A percentile compares a stretch with the other conserved stretches of the same genome.
phyloP scores from a whole-genome alignment of 2,329 filamentous ascomycete species.

The Thelonectria blattea region DNA sequence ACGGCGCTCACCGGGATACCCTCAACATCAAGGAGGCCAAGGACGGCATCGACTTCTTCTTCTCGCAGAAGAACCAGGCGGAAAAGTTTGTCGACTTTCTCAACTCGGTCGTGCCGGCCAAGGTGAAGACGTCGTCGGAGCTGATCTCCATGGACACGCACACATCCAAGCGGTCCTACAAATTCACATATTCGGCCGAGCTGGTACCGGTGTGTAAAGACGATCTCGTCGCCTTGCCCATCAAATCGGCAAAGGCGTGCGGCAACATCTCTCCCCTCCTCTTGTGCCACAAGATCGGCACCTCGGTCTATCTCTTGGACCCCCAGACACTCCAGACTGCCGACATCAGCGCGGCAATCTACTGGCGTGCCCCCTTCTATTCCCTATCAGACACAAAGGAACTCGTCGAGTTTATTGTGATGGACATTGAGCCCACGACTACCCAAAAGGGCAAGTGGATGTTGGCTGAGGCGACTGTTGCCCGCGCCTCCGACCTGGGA shows the following conservation, averaged over 20 bases:
- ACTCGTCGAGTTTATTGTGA: slow-evolving; percentile 89
- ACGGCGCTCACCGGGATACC: slow-evolving; percentile 87
- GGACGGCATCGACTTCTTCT: slow-evolving; percentile 97
- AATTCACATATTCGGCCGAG: slow-evolving; percentile 90
- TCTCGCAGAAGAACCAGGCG: slow-evolving; percentile 85
- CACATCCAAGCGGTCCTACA: slow-evolving; percentile 89
- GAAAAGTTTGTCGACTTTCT: slow-evolving; percentile 93
- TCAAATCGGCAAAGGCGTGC: slow-evolving; percentile 83
- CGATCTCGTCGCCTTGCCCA: slow-evolving; percentile 90
- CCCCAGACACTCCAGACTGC: slow-evolving; percentile 89
- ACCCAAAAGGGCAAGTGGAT: slow-evolving; percentile 80
- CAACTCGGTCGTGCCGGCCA: slow-evolving; percentile 78
- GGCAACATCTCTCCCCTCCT: slow-evolving; percentile 89
- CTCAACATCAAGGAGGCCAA: slow-evolving; percentile 98
- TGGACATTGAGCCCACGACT: slow-evolving; percentile 87
- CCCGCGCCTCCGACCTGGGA: slow-evolving; percentile 84
- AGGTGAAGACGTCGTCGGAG: slow-evolving; percentile 78
- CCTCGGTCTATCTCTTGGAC: slow-evolving; percentile 87
- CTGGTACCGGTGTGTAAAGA: slow-evolving; percentile 97
- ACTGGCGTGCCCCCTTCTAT: slow-evolving; percentile 89
- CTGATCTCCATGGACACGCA: slow-evolving; percentile 93
- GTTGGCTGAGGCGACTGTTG: slow-evolving; percentile 87
- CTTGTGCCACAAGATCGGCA: slow-evolving; percentile 88
- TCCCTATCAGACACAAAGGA: slow-evolving; percentile 84
- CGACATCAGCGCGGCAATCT: slow-evolving; percentile 81